Evolutionary conservation across 257 asterid genomes (phyloP).

Genomic region (Mitragyna speciosa): DNA sequence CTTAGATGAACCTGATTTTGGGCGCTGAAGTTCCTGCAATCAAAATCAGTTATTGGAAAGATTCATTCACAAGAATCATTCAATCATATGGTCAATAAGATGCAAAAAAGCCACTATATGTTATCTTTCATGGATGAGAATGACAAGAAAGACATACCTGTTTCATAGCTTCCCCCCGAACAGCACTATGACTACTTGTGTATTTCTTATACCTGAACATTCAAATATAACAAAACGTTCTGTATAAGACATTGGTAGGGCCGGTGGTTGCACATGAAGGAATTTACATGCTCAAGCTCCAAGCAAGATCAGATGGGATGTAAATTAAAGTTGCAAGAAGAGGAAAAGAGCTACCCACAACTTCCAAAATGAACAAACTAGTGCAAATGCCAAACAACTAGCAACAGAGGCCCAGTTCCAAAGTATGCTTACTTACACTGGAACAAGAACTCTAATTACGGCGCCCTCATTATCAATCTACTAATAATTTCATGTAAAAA

Average conservation of each 20-base stretch:
- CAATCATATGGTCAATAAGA: not conserved
- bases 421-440: constrained; percentile 14
- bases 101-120: not conserved
- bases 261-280: too few relatives aligned
- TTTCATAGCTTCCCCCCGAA: constrained; percentile 13
- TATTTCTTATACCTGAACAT: not conserved
- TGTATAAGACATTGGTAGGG: too few relatives aligned
- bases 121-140: not conserved
- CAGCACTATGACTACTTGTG: not conserved
- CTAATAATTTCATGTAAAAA: not conserved
- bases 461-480: constrained; percentile 21
- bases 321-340: not conserved
- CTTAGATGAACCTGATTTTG: not conserved
- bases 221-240: not conserved
- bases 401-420: constrained; percentile 14
- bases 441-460: constrained; percentile 22
- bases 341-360: not conserved
- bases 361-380: not conserved
- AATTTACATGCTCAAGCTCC: constrained; percentile 10
- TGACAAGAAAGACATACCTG: constrained; percentile 3
- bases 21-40: constrained; percentile 8
- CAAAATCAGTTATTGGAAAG: constrained; percentile 4
- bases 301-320: constrained; percentile 3
- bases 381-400: not conserved
- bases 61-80: not conserved